These are phyloP conservation scores for Ceratocystis papillata DNA, from an alignment of 2,329 filamentous ascomycete genomes.

Conservation along the genomic window DNA sequence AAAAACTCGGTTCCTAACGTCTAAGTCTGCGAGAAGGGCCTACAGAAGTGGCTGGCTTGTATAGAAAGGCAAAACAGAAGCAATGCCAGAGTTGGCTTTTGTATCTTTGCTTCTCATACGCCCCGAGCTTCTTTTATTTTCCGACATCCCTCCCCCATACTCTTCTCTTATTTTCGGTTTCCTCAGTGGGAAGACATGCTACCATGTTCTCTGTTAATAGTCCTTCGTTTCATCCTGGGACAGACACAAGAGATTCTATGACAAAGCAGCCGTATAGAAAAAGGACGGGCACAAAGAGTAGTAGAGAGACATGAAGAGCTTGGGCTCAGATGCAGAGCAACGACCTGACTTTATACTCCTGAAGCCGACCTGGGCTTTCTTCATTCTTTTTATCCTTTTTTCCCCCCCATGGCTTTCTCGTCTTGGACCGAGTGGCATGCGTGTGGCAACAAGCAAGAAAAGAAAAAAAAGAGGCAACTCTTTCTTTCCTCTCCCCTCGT, in stretches of 20 bases:
- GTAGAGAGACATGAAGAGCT: no score
- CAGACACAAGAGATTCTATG: not conserved
- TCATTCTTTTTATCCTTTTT: no score
- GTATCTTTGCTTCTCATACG: not conserved
- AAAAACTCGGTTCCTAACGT: no score
- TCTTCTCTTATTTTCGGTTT: not conserved
- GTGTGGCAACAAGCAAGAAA: not conserved
- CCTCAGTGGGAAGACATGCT: slow-evolving; percentile 5
- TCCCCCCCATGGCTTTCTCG: no score
- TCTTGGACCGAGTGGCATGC: not conserved
- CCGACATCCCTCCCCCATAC: not conserved
- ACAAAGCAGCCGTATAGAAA: not conserved
- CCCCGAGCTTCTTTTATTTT: not conserved
- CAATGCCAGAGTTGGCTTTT: slow-evolving; percentile 1
- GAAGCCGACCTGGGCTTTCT: no score
- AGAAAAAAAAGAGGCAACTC: not conserved
- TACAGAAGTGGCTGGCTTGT: no score
- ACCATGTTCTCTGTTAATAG: not conserved
- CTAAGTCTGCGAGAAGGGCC: no score
- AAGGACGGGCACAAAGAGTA: no score
- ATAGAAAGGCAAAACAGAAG: no score
- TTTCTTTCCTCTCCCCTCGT: not conserved
- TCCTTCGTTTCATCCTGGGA: not conserved
- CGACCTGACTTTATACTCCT: no score
- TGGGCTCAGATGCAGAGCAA: no score